A percentile compares a stretch with the other conserved stretches of the same genome.
phyloP scores from a whole-genome alignment of 805 yeast genomes.

The Lipomyces kockii region DNA sequence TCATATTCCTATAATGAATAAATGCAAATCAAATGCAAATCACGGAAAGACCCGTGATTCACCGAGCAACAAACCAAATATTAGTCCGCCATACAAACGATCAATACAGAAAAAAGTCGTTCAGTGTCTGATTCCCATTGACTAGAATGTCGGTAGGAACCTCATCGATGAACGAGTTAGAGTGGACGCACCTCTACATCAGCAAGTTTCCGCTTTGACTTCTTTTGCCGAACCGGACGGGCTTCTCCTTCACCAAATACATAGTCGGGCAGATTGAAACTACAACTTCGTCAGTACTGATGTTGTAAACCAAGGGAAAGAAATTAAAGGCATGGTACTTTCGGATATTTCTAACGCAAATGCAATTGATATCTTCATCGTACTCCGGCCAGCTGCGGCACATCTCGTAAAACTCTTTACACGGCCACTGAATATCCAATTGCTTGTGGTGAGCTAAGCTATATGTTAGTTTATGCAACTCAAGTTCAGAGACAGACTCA shows the following conservation, averaged over 20 bases:
- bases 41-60: slow-evolving; percentile 2
- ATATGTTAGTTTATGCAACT: not conserved
- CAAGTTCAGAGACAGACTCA: not conserved
- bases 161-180: not conserved
- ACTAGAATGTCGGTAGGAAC: not conserved
- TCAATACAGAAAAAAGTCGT: not conserved
- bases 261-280: slow-evolving; percentile 77
- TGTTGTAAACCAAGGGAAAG: not conserved
- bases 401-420: slow-evolving; percentile 81
- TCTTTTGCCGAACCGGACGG: slow-evolving; percentile 67
- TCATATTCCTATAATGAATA: slow-evolving; percentile 11
- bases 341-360: slow-evolving; percentile 75
- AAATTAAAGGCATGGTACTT: slow-evolving; percentile 43
- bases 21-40: slow-evolving; percentile 3
- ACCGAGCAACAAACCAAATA: not conserved
- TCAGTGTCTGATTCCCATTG: not conserved
- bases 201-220: slow-evolving; percentile 50
- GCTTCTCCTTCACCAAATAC: slow-evolving; percentile 81
- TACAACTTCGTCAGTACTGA: slow-evolving; percentile 17
- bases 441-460: slow-evolving; percentile 37
- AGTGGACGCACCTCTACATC: slow-evolving; percentile 26
- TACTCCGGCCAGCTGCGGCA: slow-evolving; percentile 77
- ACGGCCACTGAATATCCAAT: slow-evolving; percentile 85
- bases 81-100: slow-evolving; percentile 3
- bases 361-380: slow-evolving; percentile 61